Evolutionary conservation across 805 yeast species (phyloP).

Genomic region (Torulaspora maleeae): DNA sequence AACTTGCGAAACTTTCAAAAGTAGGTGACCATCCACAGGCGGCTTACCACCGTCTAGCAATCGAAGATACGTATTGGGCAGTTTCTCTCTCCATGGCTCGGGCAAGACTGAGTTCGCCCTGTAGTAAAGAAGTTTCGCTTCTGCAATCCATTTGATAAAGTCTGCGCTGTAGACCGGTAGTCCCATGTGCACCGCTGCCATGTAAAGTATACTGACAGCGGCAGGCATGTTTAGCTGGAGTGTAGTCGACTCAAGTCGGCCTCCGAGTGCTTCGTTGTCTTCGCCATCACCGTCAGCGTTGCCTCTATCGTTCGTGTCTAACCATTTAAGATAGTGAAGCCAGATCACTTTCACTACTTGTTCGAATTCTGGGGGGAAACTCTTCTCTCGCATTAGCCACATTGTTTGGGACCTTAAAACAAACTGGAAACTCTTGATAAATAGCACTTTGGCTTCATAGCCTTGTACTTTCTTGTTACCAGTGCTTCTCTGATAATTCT

Average conservation of each 20-base stretch:
- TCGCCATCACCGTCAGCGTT: slow-evolving; percentile 15
- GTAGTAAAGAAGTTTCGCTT: slow-evolving; percentile 48
- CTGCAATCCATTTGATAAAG: slow-evolving; percentile 40
- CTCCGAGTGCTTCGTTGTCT: slow-evolving; percentile 10
- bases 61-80: slow-evolving; percentile 40
- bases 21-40: slow-evolving; percentile 40
- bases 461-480: slow-evolving; percentile 42
- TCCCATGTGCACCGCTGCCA: slow-evolving; percentile 46
- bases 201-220: slow-evolving; percentile 42
- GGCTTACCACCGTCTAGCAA: slow-evolving; percentile 39
- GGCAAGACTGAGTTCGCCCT: slow-evolving; percentile 42
- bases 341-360: slow-evolving; percentile 39
- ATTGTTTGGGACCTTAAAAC: slow-evolving; percentile 47
- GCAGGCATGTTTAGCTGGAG: slow-evolving; percentile 23
- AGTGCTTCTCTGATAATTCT: slow-evolving; percentile 9
- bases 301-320: slow-evolving; percentile 8
- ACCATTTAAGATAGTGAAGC: slow-evolving; percentile 28
- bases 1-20: slow-evolving; percentile 27
- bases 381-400: slow-evolving; percentile 36
- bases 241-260: slow-evolving; percentile 1
- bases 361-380: slow-evolving; percentile 32
- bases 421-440: slow-evolving; percentile 45
- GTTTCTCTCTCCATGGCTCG: slow-evolving; percentile 30
- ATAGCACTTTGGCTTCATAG: slow-evolving; percentile 41
- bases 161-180: slow-evolving; percentile 51